Evolutionary conservation across 1,139 yeast genomes (phyloP).

Genomic region (Magnusiomyces suaveolens): DNA sequence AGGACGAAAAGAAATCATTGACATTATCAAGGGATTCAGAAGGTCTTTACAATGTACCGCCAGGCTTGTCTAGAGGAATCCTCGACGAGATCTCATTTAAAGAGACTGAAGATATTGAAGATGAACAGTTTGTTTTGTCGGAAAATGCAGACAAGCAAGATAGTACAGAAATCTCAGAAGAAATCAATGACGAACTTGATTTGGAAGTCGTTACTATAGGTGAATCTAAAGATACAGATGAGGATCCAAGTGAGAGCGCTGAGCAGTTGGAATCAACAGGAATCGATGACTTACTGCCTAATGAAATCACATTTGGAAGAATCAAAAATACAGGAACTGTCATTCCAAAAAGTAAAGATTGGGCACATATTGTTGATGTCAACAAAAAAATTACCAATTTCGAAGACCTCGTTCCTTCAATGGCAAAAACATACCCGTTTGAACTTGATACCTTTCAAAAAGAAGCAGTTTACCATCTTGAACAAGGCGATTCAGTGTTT

Average conservation of each 20-base stretch:
- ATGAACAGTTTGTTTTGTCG: conserved; percentile 11
- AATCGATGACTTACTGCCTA: conserved; percentile 68
- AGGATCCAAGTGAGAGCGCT: conserved; percentile 18
- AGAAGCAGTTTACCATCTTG: conserved; percentile 92
- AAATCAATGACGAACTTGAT: conserved; percentile 9
- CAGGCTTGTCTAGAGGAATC: conserved; percentile 72
- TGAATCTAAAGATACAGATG: conserved; percentile 4
- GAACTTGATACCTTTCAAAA: conserved; percentile 91
- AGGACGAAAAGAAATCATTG: conserved; percentile 35
- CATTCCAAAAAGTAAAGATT: conserved; percentile 42
- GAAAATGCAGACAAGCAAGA: conserved; percentile 4
- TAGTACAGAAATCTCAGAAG: background rate
- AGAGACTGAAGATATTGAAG: conserved; percentile 26
- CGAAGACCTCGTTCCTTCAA: conserved; percentile 77
- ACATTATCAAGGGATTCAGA: conserved; percentile 48
- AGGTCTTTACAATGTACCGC: conserved; percentile 77
- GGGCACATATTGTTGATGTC: conserved; percentile 95
- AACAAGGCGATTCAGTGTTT: conserved; percentile 93
- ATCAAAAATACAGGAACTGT: conserved; percentile 20
- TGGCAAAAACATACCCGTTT: conserved; percentile 91
- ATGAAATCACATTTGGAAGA: conserved; percentile 45
- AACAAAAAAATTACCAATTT: conserved; percentile 78
- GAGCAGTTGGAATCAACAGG: conserved; percentile 31
- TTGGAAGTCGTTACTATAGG: conserved; percentile 1
- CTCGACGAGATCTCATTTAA: conserved; percentile 22